Evolutionary conservation across 306 rosid genomes (phyloP), one percentile per base, ranked within the genome.

Genomic region (Canavalia ensiformis): DNA sequence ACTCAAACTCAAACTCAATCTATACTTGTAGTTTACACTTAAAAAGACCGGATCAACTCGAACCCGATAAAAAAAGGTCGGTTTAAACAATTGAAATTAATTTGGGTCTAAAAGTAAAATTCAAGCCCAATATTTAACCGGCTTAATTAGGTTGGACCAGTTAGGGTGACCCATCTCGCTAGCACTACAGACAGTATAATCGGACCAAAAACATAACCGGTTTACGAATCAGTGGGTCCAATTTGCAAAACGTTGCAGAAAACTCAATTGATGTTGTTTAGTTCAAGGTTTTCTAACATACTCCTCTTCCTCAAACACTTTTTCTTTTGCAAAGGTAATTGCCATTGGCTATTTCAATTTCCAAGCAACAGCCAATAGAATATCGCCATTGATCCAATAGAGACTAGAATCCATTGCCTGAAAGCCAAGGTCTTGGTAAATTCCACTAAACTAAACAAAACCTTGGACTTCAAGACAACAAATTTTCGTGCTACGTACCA

Each of bases 371-470:
- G 10, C 34, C 64, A 33, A 46, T 0, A 7, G 7, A 66, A 56
- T 28, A 41, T 30, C 45, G 54, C 8, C 37, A 35, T 3, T 6
- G 28, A 51, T 51, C 34, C 46, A 42, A 46, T 1, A 55, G 35
- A 13, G 1, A 37, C 37, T 13, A 42, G 13, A 72, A n/a, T 64
- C 1, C 8, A 25, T 51, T 68, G 39, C 59, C 33, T 1, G 45
- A 35, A 72, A 52, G 0, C 18, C 65, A 73, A 25, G 7, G 66
- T 44, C 57, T n/a, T 8, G 37, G 4, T 9, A 35, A 72, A 52
- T 37, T 52, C 35, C 18, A 52, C 50, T 35, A 54, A 18, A 71
- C 76, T 11, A 72, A 63, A 63, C 68, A 35, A 63, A 65, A n/a
- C 70, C 49, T 39, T 39, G 25, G 11, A 29, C 4, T 6, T 74